Conservation (phyloP, 2,329 filamentous ascomycete genomes). For the Hansfordia pulvinata region DNA sequence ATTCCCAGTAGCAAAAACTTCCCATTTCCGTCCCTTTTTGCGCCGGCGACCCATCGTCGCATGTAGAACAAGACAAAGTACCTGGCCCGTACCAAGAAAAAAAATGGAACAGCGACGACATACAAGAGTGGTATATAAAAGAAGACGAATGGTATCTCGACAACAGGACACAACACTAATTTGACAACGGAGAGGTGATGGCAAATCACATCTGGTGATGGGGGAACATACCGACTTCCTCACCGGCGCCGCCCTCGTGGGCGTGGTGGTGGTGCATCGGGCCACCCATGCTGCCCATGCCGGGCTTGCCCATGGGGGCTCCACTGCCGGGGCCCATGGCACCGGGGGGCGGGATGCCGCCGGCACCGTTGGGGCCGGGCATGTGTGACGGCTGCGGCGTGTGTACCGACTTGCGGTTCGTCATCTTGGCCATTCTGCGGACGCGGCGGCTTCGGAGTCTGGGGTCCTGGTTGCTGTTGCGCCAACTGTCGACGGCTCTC, state of each 20-base stretch:
- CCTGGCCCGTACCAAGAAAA: not conserved
- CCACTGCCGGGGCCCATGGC: slow-evolving; percentile 44
- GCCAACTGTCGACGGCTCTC: slow-evolving; percentile 94
- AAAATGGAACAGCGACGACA: slow-evolving; percentile 11
- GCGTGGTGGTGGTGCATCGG: slow-evolving; percentile 56
- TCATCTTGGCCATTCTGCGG: slow-evolving; percentile 91
- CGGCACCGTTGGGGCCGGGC: slow-evolving; percentile 50
- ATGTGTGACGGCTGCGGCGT: slow-evolving; percentile 49
- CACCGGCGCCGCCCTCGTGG: slow-evolving; percentile 51
- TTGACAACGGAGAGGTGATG: slow-evolving; percentile 23
- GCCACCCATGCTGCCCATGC: slow-evolving; percentile 52
- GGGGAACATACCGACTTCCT: slow-evolving; percentile 98
- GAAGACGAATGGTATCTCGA: slow-evolving; percentile 22
- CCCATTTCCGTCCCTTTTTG: slow-evolving; percentile 1
- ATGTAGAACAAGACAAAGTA: not conserved
- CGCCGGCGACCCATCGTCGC: slow-evolving; percentile 1
- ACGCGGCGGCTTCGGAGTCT: slow-evolving; percentile 82
- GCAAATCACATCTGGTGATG: slow-evolving; percentile 76
- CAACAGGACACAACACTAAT: slow-evolving; percentile 15
- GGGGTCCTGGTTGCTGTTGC: slow-evolving; percentile 96
- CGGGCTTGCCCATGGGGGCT: slow-evolving; percentile 49
- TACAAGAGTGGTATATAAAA: slow-evolving; percentile 18
- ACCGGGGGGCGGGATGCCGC: slow-evolving; percentile 50
- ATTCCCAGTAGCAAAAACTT: slow-evolving; percentile 1
- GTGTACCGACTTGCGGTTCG: slow-evolving; percentile 63